Base-by-base conservation (phyloP, 179 eudicot genomes). In the Sideroxylon spinosum region DNA sequence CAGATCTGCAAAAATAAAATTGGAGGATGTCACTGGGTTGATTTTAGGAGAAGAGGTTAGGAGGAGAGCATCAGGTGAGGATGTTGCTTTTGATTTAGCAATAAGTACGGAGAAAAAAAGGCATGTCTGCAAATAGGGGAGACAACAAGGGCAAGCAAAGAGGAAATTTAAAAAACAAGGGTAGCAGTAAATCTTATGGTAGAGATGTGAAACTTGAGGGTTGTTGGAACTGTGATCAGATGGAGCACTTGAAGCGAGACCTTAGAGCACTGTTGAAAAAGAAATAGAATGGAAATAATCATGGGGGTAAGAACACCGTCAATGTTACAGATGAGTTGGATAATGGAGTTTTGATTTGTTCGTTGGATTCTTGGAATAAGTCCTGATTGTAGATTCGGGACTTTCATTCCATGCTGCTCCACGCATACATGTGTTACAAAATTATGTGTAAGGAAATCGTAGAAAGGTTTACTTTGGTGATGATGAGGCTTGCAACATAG, bases 211-310 rank as follows among this genome's bases (percentile, higher is more conserved):
- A 63, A 25, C 16, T 14, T 29, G 12, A 37, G 3, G 71, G 52
- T 12, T 80, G 62, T 5, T 74, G 22, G 63, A 9, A 17, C 23
- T 80, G 37, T 26, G 49, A 29, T 16, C 56, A 49, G 8, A 22
- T 19, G 1, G 59, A 67, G 26, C 65, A 74, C 22, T 0, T 17
- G 0, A 79, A 17, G 9, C 12, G n/a, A 9, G 74, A 75, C 4
- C 57, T 75, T 20, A 57, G 56, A 12, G 78, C 73, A n/a, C 37
- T 3, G 3, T 29, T 26, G 10, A 71, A 73, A 67, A 55, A 68
- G 5, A 50, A 37, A 32, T 0, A 26, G 50, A 59, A 13, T 2
- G 23, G 53, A 5, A 25, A 22, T 20, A 12, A 13, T 9, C 28
- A 68, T 8, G 17, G 25, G 4, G 78, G 53, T 61, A 29, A 60